These are phyloP conservation scores for Magnaporthales sp. DNA, from an alignment of 2,329 filamentous ascomycete genomes.

Conservation along the genomic window DNA sequence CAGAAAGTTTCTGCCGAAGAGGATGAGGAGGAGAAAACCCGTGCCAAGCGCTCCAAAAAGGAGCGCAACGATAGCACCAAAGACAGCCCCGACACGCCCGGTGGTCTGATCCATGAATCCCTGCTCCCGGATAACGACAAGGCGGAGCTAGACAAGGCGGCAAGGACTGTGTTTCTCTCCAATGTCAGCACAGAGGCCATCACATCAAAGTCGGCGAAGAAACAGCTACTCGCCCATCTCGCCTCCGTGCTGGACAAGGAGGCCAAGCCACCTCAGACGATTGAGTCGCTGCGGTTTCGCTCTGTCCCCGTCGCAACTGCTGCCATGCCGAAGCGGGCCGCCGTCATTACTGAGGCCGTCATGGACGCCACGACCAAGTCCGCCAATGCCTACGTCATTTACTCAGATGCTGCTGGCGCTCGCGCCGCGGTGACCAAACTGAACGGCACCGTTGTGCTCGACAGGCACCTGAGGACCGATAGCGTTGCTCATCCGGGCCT, in stretches of 20 bases:
- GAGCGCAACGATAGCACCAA: constrained; percentile 17
- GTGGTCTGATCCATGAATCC: constrained; percentile 45
- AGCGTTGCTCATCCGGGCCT: constrained; percentile 79
- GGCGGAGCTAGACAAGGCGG: constrained; percentile 72
- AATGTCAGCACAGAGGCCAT: constrained; percentile 84
- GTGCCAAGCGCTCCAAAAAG: constrained; percentile 13
- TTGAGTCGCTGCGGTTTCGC: constrained; percentile 90
- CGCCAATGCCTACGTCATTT: constrained; percentile 91
- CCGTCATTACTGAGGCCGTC: constrained; percentile 81
- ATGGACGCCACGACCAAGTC: constrained; percentile 88
- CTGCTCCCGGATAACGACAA: constrained; percentile 42
- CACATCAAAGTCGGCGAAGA: constrained; percentile 72
- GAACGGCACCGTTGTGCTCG: constrained; percentile 77
- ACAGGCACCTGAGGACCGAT: constrained; percentile 84
- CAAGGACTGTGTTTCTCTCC: constrained; percentile 83
- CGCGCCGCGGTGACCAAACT: constrained; percentile 67
- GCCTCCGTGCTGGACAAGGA: constrained; percentile 58
- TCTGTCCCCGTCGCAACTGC: constrained; percentile 77
- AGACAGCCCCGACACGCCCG: constrained; percentile 24
- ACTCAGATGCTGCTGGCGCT: constrained; percentile 65
- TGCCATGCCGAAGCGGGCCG: constrained; percentile 83
- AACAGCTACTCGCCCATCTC: constrained; percentile 67
- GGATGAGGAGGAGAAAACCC: constrained; percentile 35
- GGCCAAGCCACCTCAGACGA: constrained; percentile 52
- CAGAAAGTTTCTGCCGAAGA: constrained; percentile 52